Percentiles rank a stretch among this genome's conserved stretches.
Evolutionary conservation across 352 stramenopile species (phyloP).

Genomic region (Globisporangium iwayamae): DNA sequence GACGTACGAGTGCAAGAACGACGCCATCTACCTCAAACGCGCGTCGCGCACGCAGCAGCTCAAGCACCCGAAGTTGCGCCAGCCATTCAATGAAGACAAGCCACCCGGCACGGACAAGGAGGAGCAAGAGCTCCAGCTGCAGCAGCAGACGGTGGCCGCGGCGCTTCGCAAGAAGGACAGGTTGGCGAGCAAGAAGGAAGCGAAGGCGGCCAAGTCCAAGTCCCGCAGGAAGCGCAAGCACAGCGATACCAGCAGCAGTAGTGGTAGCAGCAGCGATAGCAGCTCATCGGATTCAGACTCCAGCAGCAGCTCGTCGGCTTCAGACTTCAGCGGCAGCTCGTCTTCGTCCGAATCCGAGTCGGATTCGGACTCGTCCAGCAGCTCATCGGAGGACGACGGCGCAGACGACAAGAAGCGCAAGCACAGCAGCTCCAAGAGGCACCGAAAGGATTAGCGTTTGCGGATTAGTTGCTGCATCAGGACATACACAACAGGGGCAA

Average conservation of each 20-base stretch:
- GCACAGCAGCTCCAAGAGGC: conserved; percentile 30
- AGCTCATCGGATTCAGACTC: conserved; percentile 19
- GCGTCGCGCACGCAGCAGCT: conserved; percentile 76
- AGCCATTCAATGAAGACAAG: conserved; percentile 79
- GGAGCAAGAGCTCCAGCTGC: conserved; percentile 19
- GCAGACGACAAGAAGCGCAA: conserved; percentile 19
- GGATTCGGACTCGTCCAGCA: conserved; percentile 21
- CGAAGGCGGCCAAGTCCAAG: conserved; percentile 21
- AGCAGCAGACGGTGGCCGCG: conserved; percentile 18
- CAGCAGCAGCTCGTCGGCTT: conserved; percentile 19
- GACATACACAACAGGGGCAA: background rate
- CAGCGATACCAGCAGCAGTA: conserved; percentile 28
- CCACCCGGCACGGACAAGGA: conserved; percentile 50
- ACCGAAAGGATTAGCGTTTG: conserved; percentile 29
- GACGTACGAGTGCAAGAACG: conserved; percentile 88
- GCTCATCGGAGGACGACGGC: conserved; percentile 21
- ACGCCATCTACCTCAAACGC: conserved; percentile 76
- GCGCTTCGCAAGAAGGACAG: conserved; percentile 18
- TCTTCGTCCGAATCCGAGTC: conserved; percentile 17
- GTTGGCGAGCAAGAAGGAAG: conserved; percentile 9
- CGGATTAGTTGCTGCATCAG: background rate
- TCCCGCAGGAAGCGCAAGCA: conserved; percentile 23
- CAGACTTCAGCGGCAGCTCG: conserved; percentile 16
- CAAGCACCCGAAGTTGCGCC: conserved; percentile 73
- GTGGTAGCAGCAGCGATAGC: conserved; percentile 29